Conservation (phyloP, 2,329 filamentous ascomycete species). For the Claviceps digitariae region DNA sequence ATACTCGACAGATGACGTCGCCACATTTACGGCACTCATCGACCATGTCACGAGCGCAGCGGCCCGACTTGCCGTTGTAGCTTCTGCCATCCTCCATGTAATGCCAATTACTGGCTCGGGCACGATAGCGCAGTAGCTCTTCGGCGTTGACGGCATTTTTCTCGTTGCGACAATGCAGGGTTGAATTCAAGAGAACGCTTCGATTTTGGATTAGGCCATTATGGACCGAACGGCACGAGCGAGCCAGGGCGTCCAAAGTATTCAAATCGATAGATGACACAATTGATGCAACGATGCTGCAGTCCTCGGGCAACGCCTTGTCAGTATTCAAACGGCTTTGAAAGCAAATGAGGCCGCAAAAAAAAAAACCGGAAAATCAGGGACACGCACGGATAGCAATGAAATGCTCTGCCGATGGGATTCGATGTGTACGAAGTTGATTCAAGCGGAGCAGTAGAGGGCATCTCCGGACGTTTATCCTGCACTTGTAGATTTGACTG, state of each 20-base stretch:
- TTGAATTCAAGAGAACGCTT: conserved; percentile 55
- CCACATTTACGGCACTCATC: conserved; percentile 67
- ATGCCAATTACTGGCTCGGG: conserved; percentile 43
- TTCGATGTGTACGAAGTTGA: conserved; percentile 5
- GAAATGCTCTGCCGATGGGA: conserved; percentile 18
- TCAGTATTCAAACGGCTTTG: neutral
- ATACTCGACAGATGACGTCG: conserved; percentile 68
- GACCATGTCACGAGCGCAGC: conserved; percentile 81
- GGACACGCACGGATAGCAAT: conserved; percentile 22
- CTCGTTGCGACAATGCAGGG: conserved; percentile 71
- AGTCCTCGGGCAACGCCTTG: neutral
- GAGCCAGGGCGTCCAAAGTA: conserved; percentile 69
- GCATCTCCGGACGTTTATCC: neutral
- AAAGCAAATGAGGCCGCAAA: no score
- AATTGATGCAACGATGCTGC: conserved; percentile 66
- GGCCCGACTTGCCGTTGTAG: conserved; percentile 53
- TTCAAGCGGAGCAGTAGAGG: neutral
- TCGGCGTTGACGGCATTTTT: conserved; percentile 38
- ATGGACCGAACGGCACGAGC: conserved; percentile 69
- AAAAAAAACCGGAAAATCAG: neutral
- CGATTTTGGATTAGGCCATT: conserved; percentile 68
- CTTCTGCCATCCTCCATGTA: conserved; percentile 43
- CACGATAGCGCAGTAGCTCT: conserved; percentile 42
- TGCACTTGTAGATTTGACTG: conserved; percentile 2
- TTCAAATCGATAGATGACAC: conserved; percentile 73